Evolutionary conservation across 1,284 basidiomycete species (phyloP).

Genomic region (Xerocomus nothofagi): DNA sequence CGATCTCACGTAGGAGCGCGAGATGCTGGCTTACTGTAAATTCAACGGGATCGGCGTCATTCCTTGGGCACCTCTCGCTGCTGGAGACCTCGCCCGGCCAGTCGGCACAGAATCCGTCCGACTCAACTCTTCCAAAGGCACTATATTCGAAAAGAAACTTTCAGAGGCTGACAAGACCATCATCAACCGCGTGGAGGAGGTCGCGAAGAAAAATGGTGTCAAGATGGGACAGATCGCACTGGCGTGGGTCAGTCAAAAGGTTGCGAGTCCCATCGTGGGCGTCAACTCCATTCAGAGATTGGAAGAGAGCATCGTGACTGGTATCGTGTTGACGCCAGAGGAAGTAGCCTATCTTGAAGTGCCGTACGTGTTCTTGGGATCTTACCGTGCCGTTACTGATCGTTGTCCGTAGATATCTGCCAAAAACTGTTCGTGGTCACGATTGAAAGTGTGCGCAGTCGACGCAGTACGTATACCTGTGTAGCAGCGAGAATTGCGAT

Average conservation of each 20-base stretch:
- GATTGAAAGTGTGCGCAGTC: background rate
- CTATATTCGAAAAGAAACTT: slow-evolving; percentile 29
- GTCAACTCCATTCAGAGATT: slow-evolving; percentile 26
- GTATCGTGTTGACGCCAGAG: no score
- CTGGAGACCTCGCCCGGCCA: slow-evolving; percentile 43
- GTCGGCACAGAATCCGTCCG: slow-evolving; percentile 32
- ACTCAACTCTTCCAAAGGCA: slow-evolving; percentile 25
- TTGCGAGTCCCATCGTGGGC: slow-evolving; percentile 42
- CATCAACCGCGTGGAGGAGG: slow-evolving; percentile 43
- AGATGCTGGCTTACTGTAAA: slow-evolving; percentile 49
- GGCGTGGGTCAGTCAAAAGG: slow-evolving; percentile 39
- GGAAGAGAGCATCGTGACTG: slow-evolving; percentile 18
- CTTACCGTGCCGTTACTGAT: background rate
- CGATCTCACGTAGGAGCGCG: slow-evolving; percentile 48
- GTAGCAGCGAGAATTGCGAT: no score
- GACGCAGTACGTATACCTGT: background rate
- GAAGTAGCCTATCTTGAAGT: no score
- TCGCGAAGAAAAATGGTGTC: slow-evolving; percentile 38
- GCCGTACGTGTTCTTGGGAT: background rate
- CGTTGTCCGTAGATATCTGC: slow-evolving; percentile 16
- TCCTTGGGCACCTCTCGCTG: slow-evolving; percentile 41
- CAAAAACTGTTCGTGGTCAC: slow-evolving; percentile 24
- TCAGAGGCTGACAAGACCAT: slow-evolving; percentile 37
- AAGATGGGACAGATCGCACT: slow-evolving; percentile 46
- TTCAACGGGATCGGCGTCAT: slow-evolving; percentile 48